Base-by-base conservation (phyloP, 2,329 filamentous ascomycete genomes). In the Penicillium palitans region DNA sequence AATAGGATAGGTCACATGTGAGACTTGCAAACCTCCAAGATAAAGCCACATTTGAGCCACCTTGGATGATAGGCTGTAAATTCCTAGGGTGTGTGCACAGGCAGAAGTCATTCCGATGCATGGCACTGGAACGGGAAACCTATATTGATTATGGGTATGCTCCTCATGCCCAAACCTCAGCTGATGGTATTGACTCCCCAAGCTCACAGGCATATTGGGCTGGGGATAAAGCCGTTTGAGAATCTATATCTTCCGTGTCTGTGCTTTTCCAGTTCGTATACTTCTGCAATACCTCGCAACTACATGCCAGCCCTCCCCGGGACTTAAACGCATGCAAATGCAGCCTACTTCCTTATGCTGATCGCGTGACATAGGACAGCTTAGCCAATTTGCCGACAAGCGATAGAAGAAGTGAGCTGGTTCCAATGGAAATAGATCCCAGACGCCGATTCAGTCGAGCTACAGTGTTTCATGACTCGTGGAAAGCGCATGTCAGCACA, bases 1-100 rank as follows among this genome's bases (percentile, higher is more conserved):
- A 17, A 19, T 42, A 21, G 19, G 12, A 41, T 35, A 48, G 35
- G 17, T 41, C 49, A 57, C 49, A 41, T 50, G 33, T 27, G 49
- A 44, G 37, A 48, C 51, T 37, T 2, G 27, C 21, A 45, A 35
- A 27, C 4, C 15, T 35, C 27, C 6, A 35, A 27, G 5, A 5
- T 15, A 19, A 42, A 42, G 55, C 27, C 39, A 52, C 27, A 4
- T 12, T 33, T 29, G 4, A 33, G 25, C 40, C 44, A 50, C 27
- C 25, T 33, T 37, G 6, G 35, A 9, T 48, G 42, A 57, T 57
- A 54, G 50, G 50, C 15, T 56, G 13, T 40, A 33, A n/a, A n/a
- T 42, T 35, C 17, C 41, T 17, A 31, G 15, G 2, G 24, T 37
- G 6, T 42, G 45, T 37, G 33, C 50, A 35, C 55, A 27, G 29